Evolutionary conservation across 2,329 filamentous ascomycete species (phyloP), one percentile per base, ranked within the genome.

Genomic region (Didymella glomerata): DNA sequence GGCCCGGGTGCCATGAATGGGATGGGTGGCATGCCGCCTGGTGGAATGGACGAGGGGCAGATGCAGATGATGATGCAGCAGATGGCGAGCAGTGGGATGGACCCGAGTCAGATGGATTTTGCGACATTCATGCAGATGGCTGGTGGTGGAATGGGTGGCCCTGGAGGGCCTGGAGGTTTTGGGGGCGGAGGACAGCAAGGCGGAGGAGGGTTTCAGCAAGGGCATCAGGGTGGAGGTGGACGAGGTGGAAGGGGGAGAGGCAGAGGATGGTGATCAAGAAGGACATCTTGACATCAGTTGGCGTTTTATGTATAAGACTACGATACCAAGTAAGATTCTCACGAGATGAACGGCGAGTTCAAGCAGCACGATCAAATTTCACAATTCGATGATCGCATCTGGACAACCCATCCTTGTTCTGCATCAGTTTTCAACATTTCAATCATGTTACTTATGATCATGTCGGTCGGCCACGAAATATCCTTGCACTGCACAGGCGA

Each of bases 11-110:
- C 63, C 2, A 63, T 65, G 50, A 58, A 60, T 0, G 64, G 52
- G 3, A 71, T 68, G 58, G 60, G 68, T 9, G 71, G 72, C 36
- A 66, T 77, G 70, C 72, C 74, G 8, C 64, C 62, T 4, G 69
- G 64, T 51, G 73, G 61, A 8, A 77, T 85, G 77, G 81, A 82
- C 24, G 81, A 83, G 50, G 82, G 78, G 1, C 82, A 85, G 58
- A 85, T 86, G 80, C 85, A 86, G 82, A 83, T 85, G 75, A 81
- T 83, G 61, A 86, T 87, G 82, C 78, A 86, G 61, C 77, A 81
- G 28, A 79, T 81, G 65, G 84, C 85, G 79, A 61, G 56, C 40
- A 80, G 83, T 57, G 84, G 84, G 22, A 69, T 74, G 57, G 72
- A 76, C 51, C 68, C 68, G 16, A 73, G 64, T 56, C 71, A 68